phyloP scores from a whole-genome alignment of 2,329 filamentous ascomycete genomes.

The Cladophialophora yegresii region DNA sequence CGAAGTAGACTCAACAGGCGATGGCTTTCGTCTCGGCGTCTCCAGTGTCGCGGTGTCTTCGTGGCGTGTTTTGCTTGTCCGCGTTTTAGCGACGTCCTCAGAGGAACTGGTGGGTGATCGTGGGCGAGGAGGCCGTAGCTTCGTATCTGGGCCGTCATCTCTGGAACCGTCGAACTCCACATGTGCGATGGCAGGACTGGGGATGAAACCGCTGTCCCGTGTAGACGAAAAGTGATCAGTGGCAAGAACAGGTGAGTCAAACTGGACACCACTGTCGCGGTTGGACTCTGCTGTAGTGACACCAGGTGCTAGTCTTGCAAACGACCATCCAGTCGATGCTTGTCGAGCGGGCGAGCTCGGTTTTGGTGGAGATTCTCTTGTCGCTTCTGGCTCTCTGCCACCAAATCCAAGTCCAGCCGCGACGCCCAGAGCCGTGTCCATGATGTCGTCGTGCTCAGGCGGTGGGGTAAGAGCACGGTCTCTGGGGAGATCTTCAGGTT shows the following conservation, averaged over 20 bases:
- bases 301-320: slow-evolving; percentile 25
- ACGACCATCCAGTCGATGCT: slow-evolving; percentile 31
- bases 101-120: slow-evolving; percentile 36
- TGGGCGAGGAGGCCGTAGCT: slow-evolving; percentile 32
- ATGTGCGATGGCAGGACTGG: slow-evolving; percentile 34
- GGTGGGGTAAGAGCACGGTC: slow-evolving; percentile 33
- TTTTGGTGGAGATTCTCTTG: slow-evolving; percentile 13
- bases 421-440: slow-evolving; percentile 36
- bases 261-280: slow-evolving; percentile 51
- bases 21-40: slow-evolving; percentile 37
- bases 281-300: slow-evolving; percentile 29
- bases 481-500: slow-evolving; percentile 35
- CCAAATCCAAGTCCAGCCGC: slow-evolving; percentile 36
- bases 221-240: slow-evolving; percentile 32
- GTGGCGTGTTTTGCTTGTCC: slow-evolving; percentile 3
- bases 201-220: slow-evolving; percentile 50
- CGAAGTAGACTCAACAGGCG: slow-evolving; percentile 47
- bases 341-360: slow-evolving; percentile 20
- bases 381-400: slow-evolving; percentile 14
- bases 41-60: slow-evolving; percentile 13
- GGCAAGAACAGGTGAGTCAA: slow-evolving; percentile 47
- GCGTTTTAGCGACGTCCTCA: slow-evolving; percentile 30
- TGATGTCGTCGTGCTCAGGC: slow-evolving; percentile 35
- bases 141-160: slow-evolving; percentile 20
- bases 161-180: slow-evolving; percentile 10